Evolutionary conservation across 2,329 filamentous ascomycete species (phyloP).

Genomic region (Dothistroma septosporum): DNA sequence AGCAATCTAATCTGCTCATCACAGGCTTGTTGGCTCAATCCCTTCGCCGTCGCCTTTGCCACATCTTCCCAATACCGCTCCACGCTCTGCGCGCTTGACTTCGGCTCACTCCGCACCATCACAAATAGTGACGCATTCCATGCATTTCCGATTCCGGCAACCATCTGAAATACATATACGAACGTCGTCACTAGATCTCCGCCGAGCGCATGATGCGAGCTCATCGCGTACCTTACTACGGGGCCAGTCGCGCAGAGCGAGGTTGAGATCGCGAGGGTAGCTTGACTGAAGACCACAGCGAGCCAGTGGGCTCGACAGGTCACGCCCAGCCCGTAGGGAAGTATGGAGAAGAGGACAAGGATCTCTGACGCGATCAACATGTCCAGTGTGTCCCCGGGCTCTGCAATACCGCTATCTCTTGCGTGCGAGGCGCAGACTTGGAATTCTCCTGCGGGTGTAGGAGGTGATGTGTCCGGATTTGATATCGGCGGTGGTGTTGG

Average conservation of each 20-base stretch:
- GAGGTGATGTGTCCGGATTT: constrained; percentile 30
- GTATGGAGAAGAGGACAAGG: constrained; percentile 41
- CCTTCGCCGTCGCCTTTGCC: constrained; percentile 16
- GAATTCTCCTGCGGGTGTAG: constrained; percentile 38
- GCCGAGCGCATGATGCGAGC: constrained; percentile 43
- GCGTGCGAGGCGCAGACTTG: constrained; percentile 35
- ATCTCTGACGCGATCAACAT: constrained; percentile 35
- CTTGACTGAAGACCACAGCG: constrained; percentile 45
- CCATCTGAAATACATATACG: no score
- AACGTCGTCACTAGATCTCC: constrained; percentile 44
- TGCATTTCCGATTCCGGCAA: constrained; percentile 16
- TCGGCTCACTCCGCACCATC: constrained; percentile 18
- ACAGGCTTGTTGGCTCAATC: constrained; percentile 9
- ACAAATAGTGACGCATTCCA: constrained; percentile 21
- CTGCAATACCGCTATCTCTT: constrained; percentile 38
- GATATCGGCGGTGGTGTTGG: constrained; percentile 6
- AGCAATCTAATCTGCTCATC: no score
- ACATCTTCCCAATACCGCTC: constrained; percentile 22
- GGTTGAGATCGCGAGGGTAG: constrained; percentile 43
- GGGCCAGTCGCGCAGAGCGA: constrained; percentile 39
- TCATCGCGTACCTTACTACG: constrained; percentile 42
- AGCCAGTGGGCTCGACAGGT: constrained; percentile 46
- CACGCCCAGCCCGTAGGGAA: constrained; percentile 48
- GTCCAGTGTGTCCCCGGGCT: constrained; percentile 38
- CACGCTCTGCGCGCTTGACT: constrained; percentile 12